A percentile compares a stretch with the other conserved stretches of the same genome.
These are phyloP conservation scores for Phytophthora foliorum DNA, from an alignment of 352 stramenopile genomes.

Conservation along the genomic window DNA sequence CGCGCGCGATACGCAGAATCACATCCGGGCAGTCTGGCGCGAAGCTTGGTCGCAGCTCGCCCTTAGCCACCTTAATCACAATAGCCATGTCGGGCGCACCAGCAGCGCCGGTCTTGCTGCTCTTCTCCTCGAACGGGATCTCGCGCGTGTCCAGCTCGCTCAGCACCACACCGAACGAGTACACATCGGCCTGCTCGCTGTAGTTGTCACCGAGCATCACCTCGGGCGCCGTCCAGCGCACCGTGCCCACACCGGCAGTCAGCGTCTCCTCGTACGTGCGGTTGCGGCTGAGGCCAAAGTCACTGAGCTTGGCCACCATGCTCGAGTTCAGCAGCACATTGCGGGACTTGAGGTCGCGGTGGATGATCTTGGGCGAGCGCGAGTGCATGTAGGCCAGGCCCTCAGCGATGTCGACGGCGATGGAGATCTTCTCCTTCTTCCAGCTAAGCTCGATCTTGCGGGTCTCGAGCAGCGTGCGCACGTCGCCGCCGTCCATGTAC, in stretches of 20 bases:
- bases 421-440: slow-evolving; percentile 86
- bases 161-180: slow-evolving; percentile 91
- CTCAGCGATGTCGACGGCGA: slow-evolving; percentile 86
- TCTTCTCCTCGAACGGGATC: slow-evolving; percentile 91
- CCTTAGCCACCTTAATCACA: slow-evolving; percentile 89
- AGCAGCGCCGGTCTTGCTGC: slow-evolving; percentile 62
- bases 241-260: slow-evolving; percentile 83
- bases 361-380: slow-evolving; percentile 84
- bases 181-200: slow-evolving; percentile 88
- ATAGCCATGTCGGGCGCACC: slow-evolving; percentile 85
- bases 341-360: slow-evolving; percentile 86
- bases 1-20: slow-evolving; percentile 81
- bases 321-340: slow-evolving; percentile 85
- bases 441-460: slow-evolving; percentile 85
- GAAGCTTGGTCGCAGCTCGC: slow-evolving; percentile 83
- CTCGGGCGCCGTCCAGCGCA: slow-evolving; percentile 89
- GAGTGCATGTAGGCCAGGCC: slow-evolving; percentile 89
- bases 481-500: slow-evolving; percentile 89
- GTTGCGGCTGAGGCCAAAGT: slow-evolving; percentile 87
- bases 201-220: slow-evolving; percentile 92
- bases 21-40: slow-evolving; percentile 59
- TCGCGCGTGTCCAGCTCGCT: slow-evolving; percentile 88
- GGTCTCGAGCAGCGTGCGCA: slow-evolving; percentile 86
- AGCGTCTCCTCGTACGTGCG: slow-evolving; percentile 89
- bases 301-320: slow-evolving; percentile 87